Evolutionary conservation across 169 alveolate species (phyloP), one percentile per base, ranked within the genome.

Genomic region (Eimeria mitis): DNA sequence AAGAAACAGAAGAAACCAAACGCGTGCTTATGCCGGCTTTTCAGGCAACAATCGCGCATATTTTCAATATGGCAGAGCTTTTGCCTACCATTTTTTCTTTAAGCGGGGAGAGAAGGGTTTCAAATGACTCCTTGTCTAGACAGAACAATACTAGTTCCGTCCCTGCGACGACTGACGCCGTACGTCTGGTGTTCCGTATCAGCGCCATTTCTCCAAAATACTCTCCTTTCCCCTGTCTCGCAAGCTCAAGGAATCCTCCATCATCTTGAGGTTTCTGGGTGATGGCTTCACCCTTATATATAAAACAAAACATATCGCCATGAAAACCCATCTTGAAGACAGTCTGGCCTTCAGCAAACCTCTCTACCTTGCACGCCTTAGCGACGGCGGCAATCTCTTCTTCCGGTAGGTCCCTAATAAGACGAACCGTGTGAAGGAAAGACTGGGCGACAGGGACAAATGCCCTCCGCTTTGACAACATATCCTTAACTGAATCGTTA

Each of bases 171-270:
- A 96, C 91, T 56, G 96, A 97, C 40, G 97, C 97, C 42, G 97
- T 88, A 70, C 97, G 94, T 71, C 96, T 73, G 6, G 70, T 65
- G 90, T 95, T 92, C 91, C 96, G 91, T 23, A 97, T 97, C 34
- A 97, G 85, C 21, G 96, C 95, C 89, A 92, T 83, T 95, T 97
- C 98, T 21, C 98, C 98, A 73, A 97, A 97, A 78, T 97, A 97
- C 89, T 96, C 98, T 84, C 96, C 96, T 52, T 54, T 37, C 68
- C 85, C 91, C 78, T 81, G 96, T 37, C 96, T 61, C 61, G 91
- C 96, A 16, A 94, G 96, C 71, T 94, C 96, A 61, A 94, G 89
- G 31, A 89, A 83, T 34, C 81, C 89, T 42, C 87, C 95, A 71
- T 71, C 88, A 71, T 89, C 95, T 49, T 89, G 88, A 34, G 96